A percentile compares a stretch with the other conserved stretches of the same genome.
Conservation (phyloP, 192 early-diverging fungal genomes). For the Pilaira anomala region DNA sequence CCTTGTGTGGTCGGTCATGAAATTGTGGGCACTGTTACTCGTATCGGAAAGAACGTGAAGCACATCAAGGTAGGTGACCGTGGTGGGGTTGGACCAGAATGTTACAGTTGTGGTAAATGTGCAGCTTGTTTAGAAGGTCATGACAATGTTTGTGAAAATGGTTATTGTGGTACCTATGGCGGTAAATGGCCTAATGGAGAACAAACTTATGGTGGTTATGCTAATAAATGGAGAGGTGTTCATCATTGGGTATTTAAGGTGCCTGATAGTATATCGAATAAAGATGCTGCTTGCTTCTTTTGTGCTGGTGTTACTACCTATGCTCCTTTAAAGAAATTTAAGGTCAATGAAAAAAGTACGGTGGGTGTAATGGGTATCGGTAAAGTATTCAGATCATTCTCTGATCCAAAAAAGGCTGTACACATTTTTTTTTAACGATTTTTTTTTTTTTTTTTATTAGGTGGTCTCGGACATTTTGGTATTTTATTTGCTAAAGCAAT, state of each 20-base stretch:
- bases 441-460: constrained; percentile 17
- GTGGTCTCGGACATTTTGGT: constrained; percentile 64
- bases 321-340: constrained; percentile 43
- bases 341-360: constrained; percentile 39
- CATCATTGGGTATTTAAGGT: constrained; percentile 62
- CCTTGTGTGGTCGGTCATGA: constrained; percentile 55
- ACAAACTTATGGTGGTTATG: constrained; percentile 46
- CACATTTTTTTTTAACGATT: constrained; percentile 20
- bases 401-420: no score
- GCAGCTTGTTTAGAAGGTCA: constrained; percentile 35
- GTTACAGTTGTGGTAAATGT: constrained; percentile 51
- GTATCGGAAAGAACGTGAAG: constrained; percentile 36
- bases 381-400: no score
- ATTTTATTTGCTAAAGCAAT: constrained; percentile 50
- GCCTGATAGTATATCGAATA: constrained; percentile 48
- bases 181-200: constrained; percentile 39
- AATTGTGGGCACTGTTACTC: constrained; percentile 45
- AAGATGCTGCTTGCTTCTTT: constrained; percentile 67
- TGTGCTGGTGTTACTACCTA: constrained; percentile 71
- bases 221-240: constrained; percentile 52
- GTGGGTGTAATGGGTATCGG: constrained; percentile 69
- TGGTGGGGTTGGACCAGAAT: constrained; percentile 61
- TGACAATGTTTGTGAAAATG: constrained; percentile 42
- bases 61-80: constrained; percentile 48
- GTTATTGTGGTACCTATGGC: constrained; percentile 50